Base-by-base conservation (phyloP, 257 asterid species). In the Capsicum rhomboideum region DNA sequence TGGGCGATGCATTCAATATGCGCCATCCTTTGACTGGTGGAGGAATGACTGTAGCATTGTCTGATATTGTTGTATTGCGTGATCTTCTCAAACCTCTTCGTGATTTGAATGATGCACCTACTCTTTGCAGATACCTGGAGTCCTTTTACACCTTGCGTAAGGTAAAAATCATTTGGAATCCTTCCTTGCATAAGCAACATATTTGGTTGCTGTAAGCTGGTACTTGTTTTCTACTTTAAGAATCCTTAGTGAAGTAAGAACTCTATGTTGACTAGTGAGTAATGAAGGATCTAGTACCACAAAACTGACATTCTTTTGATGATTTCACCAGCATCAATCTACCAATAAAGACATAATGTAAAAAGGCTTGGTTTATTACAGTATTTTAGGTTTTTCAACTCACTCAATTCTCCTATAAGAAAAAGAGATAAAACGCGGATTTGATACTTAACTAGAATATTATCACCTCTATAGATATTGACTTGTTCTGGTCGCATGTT, bases 1-100 rank as follows among this genome's bases (percentile, higher is more conserved):
- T 92, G 91, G 96, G 96, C 6, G 96, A 92, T 82, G 93, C 96
- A 12, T 92, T 92, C 85, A 92, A 92, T 84, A 92, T 92, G 94
- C 92, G 96, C 50, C 96, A 92, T 61, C 94, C 94, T 34, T 82
- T 92, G 79, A 92, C 96, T 6, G 96, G 96, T 12, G 94, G 94
- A 78, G 96, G 96, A 87, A 91, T 92, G 96, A 91, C 96, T 0
- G 96, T 92, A 18, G 96, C 94, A 11, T 63, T 92, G 72, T 90
- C 93, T 9, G 96, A 92, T 79, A 91, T 92, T 42, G 94, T 89
- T 74, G 91, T 92, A 46, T 88, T 92, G 10, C 91, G 92, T 23
- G 82, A 90, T 85, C 94, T 92, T 84, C 93, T 91, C 53, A 89
- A 86, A 55, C 96, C 94, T 66, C 85, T 92, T 31, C 59, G 4